Percentiles rank a stretch among this genome's conserved stretches.
phyloP scores from a whole-genome alignment of 108 stramenopile genomes.

The Cyclotella atomus region DNA sequence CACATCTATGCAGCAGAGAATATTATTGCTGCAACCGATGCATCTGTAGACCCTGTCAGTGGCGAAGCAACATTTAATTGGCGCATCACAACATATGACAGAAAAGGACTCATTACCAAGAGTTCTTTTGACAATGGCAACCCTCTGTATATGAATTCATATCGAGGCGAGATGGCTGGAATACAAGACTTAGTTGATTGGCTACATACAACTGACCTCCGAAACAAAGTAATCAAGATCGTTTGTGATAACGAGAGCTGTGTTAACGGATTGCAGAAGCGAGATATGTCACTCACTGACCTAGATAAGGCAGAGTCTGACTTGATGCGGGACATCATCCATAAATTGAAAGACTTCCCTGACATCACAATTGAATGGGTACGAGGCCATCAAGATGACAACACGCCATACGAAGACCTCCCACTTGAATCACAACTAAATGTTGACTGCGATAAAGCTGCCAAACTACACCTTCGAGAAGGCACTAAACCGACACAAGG shows the following conservation, averaged over 20 bases:
- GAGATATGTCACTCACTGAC: not conserved
- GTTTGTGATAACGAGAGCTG: not conserved
- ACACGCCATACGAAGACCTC: too few species aligned
- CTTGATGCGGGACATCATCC: not conserved
- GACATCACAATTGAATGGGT: not conserved
- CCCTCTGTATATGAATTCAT: not conserved
- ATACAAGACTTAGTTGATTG: not conserved
- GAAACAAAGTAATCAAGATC: not conserved
- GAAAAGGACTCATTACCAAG: not conserved
- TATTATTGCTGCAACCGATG: not conserved
- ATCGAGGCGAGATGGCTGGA: not conserved
- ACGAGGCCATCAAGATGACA: constrained; percentile 1
- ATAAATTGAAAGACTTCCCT: not conserved
- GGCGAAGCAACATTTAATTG: not conserved
- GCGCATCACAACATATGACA: not conserved
- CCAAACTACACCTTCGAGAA: not conserved
- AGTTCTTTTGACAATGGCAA: not conserved
- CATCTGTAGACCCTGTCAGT: not conserved
- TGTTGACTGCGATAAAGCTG: not conserved
- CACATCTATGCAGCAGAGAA: not conserved
- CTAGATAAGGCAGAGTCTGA: constrained; percentile 3
- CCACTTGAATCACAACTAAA: constrained; percentile 1
- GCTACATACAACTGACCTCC: not conserved
- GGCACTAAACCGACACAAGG: not conserved
- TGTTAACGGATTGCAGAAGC: not conserved